Evolutionary conservation across 2,329 filamentous ascomycete genomes (phyloP).

Genomic region (Stagonosporopsis vannaccii): DNA sequence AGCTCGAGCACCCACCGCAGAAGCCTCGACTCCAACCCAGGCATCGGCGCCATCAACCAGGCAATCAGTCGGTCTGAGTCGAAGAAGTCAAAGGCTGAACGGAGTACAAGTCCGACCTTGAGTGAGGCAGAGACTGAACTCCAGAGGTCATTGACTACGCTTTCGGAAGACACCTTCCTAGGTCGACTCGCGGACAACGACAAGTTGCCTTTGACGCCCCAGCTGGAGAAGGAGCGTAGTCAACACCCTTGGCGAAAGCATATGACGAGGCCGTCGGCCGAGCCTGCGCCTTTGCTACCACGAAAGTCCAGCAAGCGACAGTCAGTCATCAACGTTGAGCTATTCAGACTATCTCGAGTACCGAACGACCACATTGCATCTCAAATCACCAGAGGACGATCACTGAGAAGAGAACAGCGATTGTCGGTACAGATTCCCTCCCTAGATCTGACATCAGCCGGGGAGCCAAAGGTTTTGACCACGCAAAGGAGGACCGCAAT

Average conservation of each 20-base stretch:
- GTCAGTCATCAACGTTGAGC: slow-evolving; percentile 26
- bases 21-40: slow-evolving; percentile 24
- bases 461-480: slow-evolving; percentile 32
- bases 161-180: slow-evolving; percentile 41
- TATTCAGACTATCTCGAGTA: slow-evolving; percentile 33
- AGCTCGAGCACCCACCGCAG: slow-evolving; percentile 24
- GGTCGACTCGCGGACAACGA: slow-evolving; percentile 52
- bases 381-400: slow-evolving; percentile 31
- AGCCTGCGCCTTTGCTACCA: slow-evolving; percentile 47
- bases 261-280: slow-evolving; percentile 16
- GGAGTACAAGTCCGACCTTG: slow-evolving; percentile 52
- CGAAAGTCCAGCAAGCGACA: slow-evolving; percentile 53
- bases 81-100: slow-evolving; percentile 21
- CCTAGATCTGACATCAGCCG: slow-evolving; percentile 26
- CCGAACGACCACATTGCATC: slow-evolving; percentile 43
- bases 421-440: slow-evolving; percentile 37
- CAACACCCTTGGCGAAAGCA: slow-evolving; percentile 8
- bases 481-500: slow-evolving; percentile 25
- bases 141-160: slow-evolving; percentile 42
- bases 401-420: slow-evolving; percentile 24
- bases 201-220: slow-evolving; percentile 27
- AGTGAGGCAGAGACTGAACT: slow-evolving; percentile 56
- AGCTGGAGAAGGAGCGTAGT: slow-evolving; percentile 27
- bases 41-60: slow-evolving; percentile 34
- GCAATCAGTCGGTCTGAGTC: slow-evolving; percentile 31